Evolutionary conservation across 495 filamentous ascomycete species (phyloP), one percentile per base, ranked within the genome.

Genomic region (Acidiella bohemica): DNA sequence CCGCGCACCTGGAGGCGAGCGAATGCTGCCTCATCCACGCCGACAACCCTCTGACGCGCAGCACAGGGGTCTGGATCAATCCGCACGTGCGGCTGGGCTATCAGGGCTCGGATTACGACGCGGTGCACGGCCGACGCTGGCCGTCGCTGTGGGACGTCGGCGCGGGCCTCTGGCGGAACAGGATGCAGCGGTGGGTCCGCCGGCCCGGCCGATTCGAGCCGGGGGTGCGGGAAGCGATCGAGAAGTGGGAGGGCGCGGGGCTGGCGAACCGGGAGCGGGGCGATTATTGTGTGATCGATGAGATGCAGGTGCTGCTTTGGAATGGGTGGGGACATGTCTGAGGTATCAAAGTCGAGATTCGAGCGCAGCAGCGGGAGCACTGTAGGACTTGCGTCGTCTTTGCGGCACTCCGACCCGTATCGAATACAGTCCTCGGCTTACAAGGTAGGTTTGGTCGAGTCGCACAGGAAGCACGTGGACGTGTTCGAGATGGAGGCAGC

Each of bases 11-110:
- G 5, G 53, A 55, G 28, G 50, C 27, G 17, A 53, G 45, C 1
- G 53, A 55, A 26, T 55, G 50, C 39, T 55, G 53, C 33, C 46
- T 55, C 33, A 50, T 55, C 11, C 53, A 55, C 24, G 50, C 50
- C 11, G 53, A 55, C 42, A 55, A 53, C 28, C 50, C 45, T 1
- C 33, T 53, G 1, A 35, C 49, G 16, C 14, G 4, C 7, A 24
- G 6, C 2, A 36, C 39, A 18, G 53, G 53, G 18, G 46, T 50
- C 10, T 55, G 46, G 39, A 25, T 55, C 18, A 53, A 55, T 27
- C 53, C 53, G 6, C 36, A 41, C 16, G 50, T 55, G 16, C 39
- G 42, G 4, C 46, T 55, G 2, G 46, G 38, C 29, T 53, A 53
- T 42, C 36, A 44, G 27, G 29, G 36, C 28, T 10, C 47, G 12